These are phyloP conservation scores for Erigeron canadensis DNA, from an alignment of 129 eudicot genomes.

Conservation along the genomic window DNA sequence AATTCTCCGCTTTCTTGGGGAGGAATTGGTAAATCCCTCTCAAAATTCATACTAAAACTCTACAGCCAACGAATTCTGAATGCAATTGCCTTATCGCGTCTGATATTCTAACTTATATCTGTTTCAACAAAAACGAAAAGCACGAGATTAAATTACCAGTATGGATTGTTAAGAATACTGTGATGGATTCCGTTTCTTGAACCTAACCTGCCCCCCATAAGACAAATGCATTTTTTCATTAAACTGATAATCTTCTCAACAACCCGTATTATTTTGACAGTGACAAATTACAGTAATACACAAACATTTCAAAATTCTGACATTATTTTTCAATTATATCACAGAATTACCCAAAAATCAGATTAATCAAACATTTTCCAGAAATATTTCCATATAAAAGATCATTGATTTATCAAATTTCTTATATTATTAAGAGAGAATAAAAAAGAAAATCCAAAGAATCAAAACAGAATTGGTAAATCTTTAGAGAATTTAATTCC, in stretches of 20 bases:
- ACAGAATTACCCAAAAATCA: too few species aligned
- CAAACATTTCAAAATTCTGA: neutral
- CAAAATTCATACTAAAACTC: slow-evolving; percentile 42
- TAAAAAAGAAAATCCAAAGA: slow-evolving; percentile 7
- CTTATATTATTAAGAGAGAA: slow-evolving; percentile 1
- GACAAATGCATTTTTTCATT: slow-evolving; percentile 5
- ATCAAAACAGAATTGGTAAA: slow-evolving; percentile 31
- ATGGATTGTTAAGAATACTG: neutral
- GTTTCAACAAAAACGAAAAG: neutral
- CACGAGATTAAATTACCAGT: neutral
- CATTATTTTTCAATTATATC: too few species aligned
- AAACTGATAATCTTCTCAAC: slow-evolving; percentile 19
- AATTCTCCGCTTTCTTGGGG: slow-evolving; percentile 1
- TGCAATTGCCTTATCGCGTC: neutral
- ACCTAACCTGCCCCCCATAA: slow-evolving; percentile 33
- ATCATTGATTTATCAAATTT: neutral
- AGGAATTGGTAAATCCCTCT: slow-evolving; percentile 39
- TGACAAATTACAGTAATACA: neutral
- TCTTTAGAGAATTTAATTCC: slow-evolving; percentile 23
- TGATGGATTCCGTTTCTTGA: neutral
- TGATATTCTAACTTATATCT: neutral
- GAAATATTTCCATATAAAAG: slow-evolving; percentile 6
- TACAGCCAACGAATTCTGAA: neutral
- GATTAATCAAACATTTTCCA: neutral
- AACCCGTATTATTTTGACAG: neutral